phyloP scores from a whole-genome alignment of 257 asterid species.

The Solanum piurae region DNA sequence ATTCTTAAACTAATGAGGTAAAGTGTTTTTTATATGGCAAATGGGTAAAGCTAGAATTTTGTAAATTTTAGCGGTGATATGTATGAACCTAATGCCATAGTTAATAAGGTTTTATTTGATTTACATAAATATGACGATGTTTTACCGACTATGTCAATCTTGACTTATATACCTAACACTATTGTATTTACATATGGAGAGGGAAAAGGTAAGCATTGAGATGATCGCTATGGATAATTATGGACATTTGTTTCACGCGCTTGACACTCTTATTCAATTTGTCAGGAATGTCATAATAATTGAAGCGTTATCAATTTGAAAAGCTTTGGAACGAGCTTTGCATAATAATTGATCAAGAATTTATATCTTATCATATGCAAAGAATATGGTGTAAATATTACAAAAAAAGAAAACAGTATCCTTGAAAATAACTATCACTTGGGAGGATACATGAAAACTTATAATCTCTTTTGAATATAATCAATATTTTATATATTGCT shows the following conservation, averaged over 20 bases:
- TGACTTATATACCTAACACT: background rate
- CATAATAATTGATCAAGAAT: no score
- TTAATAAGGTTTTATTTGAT: no score
- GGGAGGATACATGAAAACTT: background rate
- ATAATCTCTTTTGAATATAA: background rate
- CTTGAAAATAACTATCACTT: background rate
- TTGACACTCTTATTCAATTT: background rate
- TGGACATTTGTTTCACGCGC: background rate
- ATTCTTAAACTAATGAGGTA: background rate
- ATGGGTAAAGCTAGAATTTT: background rate
- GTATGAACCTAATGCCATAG: background rate
- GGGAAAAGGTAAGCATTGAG: background rate
- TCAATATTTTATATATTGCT: background rate
- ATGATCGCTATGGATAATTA: no score
- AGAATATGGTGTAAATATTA: background rate
- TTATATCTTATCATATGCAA: background rate
- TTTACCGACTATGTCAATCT: background rate
- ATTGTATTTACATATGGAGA: no score
- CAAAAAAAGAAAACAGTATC: background rate
- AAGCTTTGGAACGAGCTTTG: background rate
- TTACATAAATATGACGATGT: background rate
- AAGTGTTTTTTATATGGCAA: background rate
- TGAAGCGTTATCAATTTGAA: background rate
- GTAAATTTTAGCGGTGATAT: background rate
- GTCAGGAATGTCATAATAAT: background rate